Base-by-base conservation (phyloP, 108 stramenopile species). In the Conticribra weissflogii region DNA sequence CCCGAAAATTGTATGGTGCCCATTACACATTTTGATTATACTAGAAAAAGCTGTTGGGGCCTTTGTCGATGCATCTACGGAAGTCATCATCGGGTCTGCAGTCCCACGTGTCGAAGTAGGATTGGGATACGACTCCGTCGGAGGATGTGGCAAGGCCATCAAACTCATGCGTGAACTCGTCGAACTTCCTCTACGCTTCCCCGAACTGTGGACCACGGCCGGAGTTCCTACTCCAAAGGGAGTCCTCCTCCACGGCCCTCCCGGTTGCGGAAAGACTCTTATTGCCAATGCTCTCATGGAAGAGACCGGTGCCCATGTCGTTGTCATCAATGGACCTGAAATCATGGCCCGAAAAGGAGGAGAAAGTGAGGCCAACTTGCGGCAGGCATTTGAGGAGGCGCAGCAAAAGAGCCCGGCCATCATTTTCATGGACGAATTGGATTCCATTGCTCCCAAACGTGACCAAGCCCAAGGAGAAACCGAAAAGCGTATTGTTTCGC, bases 391-490 rank as follows among this genome's bases (percentile, higher is more conserved):
- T 64, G 92, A 93, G 81, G 91, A 92, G 71, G 96, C 97, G 9
- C 91, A 96, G 71, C 87, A 90, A 74, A 83, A 96, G 71, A 87
- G 88, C 48, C 96, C 96, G 12, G 84, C 97, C 24, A 97, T 98
- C 59, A 91, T 99, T 56, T 99, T 99, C 63, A 97, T 99, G 78
- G 99, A 99, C 71, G 99, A 99, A 67, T 78, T 99, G 46, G 99
- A 99, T 78, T 97, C 97, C 3, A 98, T 99, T 71, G 99, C 99
- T 30, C 97, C 97, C 53, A 91, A 93, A 50, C 88, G 98, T 62
- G 99, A 98, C 60, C 87, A 96, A 75, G 96, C 95, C 0, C 93
- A 96, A 66, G 88, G 98, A 52, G 95, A 92, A 73, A 92, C 88
- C 3, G 95, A 96, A 65, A 97, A 98, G 81, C 91, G 97, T 21